These are phyloP conservation scores for Craterostigma plantagineum DNA, from an alignment of 257 asterid genomes.

Conservation along the genomic window DNA sequence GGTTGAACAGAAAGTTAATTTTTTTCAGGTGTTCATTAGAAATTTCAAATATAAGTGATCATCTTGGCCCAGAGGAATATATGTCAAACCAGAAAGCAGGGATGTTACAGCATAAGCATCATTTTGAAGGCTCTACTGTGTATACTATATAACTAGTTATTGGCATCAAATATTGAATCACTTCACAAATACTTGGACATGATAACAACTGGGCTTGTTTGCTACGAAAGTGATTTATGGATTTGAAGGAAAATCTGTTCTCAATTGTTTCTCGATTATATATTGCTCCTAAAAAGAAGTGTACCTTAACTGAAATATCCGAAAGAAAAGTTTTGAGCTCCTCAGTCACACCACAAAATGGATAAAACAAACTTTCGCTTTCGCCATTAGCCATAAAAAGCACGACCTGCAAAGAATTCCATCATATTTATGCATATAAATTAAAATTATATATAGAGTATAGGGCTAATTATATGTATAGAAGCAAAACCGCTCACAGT, in stretches of 20 bases:
- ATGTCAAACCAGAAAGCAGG: too few relatives aligned
- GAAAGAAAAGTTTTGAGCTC: slow-evolving; percentile 64
- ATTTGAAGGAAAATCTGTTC: too few relatives aligned
- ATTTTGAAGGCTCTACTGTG: not conserved
- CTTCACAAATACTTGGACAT: not conserved
- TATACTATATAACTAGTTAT: not conserved
- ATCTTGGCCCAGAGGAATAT: too few relatives aligned
- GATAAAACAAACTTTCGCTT: slow-evolving; percentile 42
- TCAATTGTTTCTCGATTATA: slow-evolving; percentile 34
- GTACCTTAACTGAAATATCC: slow-evolving; percentile 28
- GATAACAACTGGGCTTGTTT: not conserved
- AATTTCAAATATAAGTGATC: too few relatives aligned
- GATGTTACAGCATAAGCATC: too few relatives aligned
- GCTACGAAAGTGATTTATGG: not conserved
- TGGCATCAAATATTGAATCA: not conserved
- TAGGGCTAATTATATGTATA: slow-evolving; percentile 4
- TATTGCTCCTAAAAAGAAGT: too few relatives aligned
- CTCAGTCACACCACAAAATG: slow-evolving; percentile 63
- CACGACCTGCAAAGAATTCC: slow-evolving; percentile 12
- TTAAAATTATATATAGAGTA: not conserved
- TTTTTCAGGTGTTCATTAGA: too few relatives aligned
- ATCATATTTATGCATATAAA: not conserved
- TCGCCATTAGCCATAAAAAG: slow-evolving; percentile 43
- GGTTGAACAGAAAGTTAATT: too few relatives aligned
- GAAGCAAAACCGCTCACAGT: slow-evolving; percentile 18